These are phyloP conservation scores for Nothomitra cinnamomea DNA, from an alignment of 2,329 filamentous ascomycete species.

Conservation along the genomic window DNA sequence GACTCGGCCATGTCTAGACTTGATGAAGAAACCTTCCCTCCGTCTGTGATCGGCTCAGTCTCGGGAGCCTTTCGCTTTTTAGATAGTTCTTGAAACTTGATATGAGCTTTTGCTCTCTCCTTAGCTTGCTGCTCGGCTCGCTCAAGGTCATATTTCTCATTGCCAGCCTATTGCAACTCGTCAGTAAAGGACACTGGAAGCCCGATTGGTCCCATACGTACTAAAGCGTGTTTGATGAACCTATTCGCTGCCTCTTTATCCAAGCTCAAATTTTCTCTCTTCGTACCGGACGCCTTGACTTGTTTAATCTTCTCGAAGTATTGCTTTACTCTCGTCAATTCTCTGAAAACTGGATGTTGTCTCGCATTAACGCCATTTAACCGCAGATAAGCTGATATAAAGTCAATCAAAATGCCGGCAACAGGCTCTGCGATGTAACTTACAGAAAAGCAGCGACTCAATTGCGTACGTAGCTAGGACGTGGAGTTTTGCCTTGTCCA, in stretches of 20 bases:
- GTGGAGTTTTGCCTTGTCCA: conserved; percentile 89
- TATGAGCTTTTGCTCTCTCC: conserved; percentile 31
- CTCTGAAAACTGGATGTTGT: conserved; percentile 67
- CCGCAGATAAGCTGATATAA: conserved; percentile 48
- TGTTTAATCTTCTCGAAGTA: conserved; percentile 87
- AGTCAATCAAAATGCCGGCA: not conserved
- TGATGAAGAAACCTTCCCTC: not conserved
- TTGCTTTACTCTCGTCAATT: conserved; percentile 71
- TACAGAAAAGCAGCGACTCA: conserved; percentile 79
- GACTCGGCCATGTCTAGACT: too few relatives aligned
- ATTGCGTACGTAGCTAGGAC: conserved; percentile 78
- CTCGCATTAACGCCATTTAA: conserved; percentile 69
- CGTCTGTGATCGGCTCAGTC: not conserved
- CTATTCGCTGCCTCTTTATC: conserved; percentile 64
- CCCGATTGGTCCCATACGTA: conserved; percentile 23
- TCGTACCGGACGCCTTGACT: conserved; percentile 44
- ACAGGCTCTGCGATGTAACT: conserved; percentile 15
- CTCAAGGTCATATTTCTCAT: conserved; percentile 33
- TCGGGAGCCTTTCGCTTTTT: conserved; percentile 18
- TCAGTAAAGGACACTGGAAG: not conserved
- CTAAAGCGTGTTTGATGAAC: conserved; percentile 68
- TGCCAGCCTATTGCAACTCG: conserved; percentile 14
- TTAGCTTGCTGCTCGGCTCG: conserved; percentile 32
- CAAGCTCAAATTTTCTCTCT: conserved; percentile 38
- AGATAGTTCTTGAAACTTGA: conserved; percentile 28